Evolutionary conservation across 2,329 filamentous ascomycete species (phyloP), one percentile per base, ranked within the genome.

Genomic region (Botryotinia globosa): DNA sequence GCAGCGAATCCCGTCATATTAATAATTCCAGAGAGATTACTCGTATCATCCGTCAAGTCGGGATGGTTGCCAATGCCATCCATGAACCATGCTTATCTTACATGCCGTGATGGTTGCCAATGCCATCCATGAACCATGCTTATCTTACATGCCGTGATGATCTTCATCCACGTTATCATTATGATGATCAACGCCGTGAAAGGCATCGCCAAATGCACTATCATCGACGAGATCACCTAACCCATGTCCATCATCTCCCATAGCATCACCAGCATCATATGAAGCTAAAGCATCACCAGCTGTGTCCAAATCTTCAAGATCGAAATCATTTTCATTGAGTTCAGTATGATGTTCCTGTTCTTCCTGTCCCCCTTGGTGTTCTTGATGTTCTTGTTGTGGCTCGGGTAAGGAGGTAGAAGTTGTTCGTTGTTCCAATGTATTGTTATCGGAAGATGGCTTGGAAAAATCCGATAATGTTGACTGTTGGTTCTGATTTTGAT

Each of bases 201-300:
- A 93, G 0, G 93, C 93, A 77, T 96, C 92, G 4, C 92, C 93
- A 83, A 96, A 96, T 1, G 92, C 93, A 51, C 91, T 93, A 78
- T 94, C 91, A 64, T 93, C 91, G 83, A 90, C 87, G 77, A 87
- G 85, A 69, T 90, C 81, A 79, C 87, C 86, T n/a, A 88, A 81
- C 14, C 87, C 88, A 59, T 86, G 80, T 76, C 86, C 85, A 6
- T 85, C 81, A 72, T 85, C 85, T 29, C 81, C 80, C 69, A 83
- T 73, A 32, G 71, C 72, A 65, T 88, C 87, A 34, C 84, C 81
- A 44, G 85, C 85, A 59, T 88, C 89, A 79, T 91, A 93, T 56
- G 88, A 87, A 3, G 89, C 89, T 51, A 94, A 83, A 5, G 90
- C 91, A 78, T 93, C 91, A 22, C 90, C 91, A 0, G 91, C 91